Evolutionary conservation across 106 monocot genomes (phyloP).

Genomic region (Posidonia australis): DNA sequence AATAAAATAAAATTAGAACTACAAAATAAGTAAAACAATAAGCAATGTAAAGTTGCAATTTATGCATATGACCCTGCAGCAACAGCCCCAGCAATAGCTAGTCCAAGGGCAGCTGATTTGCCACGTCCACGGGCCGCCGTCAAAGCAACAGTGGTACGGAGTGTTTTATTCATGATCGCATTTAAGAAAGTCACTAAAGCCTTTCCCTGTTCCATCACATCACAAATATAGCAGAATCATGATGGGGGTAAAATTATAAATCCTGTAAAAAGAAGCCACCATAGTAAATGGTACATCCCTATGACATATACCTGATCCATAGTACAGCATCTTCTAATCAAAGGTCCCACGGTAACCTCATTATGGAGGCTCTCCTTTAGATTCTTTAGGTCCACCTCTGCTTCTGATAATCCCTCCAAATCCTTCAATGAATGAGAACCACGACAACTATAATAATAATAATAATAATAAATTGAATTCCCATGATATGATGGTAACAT

Average conservation of each 20-base stretch:
- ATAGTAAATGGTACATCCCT: not conserved
- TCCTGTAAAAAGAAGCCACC: not conserved
- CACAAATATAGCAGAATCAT: not conserved
- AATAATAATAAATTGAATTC: not conserved
- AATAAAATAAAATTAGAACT: not conserved
- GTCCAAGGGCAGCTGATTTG: conserved; percentile 96
- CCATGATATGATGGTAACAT: too few relatives aligned
- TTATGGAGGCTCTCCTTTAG: conserved; percentile 89
- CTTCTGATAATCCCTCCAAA: conserved; percentile 68
- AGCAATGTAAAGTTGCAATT: not conserved
- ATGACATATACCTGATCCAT: conserved; percentile 63
- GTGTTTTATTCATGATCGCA: conserved; percentile 77
- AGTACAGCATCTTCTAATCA: conserved; percentile 81
- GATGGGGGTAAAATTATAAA: not conserved
- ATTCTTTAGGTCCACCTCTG: conserved; percentile 59
- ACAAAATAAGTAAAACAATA: not conserved
- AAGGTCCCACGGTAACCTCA: conserved; percentile 71
- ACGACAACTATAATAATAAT: not conserved
- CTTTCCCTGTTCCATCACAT: conserved; percentile 41
- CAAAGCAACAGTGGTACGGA: conserved; percentile 76
- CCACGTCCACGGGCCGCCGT: conserved; percentile 94
- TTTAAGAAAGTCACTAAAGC: conserved; percentile 80
- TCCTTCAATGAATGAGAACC: conserved; percentile 38
- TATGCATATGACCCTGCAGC: conserved; percentile 59
- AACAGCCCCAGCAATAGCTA: conserved; percentile 90